Evolutionary conservation across 2,329 filamentous ascomycete species (phyloP).

Genomic region (Diaporthe eres): DNA sequence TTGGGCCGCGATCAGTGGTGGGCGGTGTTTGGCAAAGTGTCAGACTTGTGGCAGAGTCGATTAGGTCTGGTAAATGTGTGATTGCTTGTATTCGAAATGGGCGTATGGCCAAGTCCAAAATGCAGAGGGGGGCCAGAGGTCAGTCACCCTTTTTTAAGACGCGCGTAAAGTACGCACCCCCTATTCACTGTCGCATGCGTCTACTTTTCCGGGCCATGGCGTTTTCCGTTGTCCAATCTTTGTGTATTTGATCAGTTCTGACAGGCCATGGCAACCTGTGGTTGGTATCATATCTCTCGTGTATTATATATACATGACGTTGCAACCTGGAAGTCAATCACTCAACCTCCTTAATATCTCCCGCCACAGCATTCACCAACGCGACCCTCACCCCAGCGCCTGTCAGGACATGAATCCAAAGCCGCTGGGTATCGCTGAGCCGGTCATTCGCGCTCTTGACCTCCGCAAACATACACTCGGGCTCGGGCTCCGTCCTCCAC

Average conservation of each 20-base stretch:
- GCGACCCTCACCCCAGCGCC: conserved; percentile 89
- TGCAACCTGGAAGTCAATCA: conserved; percentile 43
- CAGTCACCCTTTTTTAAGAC: too few species aligned
- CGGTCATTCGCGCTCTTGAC: conserved; percentile 92
- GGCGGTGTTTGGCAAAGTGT: too few species aligned
- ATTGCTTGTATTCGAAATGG: too few species aligned
- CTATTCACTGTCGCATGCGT: too few species aligned
- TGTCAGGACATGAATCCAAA: conserved; percentile 96
- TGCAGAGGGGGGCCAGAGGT: too few species aligned
- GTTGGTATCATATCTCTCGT: background rate
- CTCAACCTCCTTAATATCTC: conserved; percentile 61
- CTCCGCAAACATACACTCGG: conserved; percentile 82
- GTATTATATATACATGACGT: background rate
- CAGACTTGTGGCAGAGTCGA: too few species aligned
- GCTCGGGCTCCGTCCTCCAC: conserved; percentile 71
- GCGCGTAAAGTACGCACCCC: too few species aligned
- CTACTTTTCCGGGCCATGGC: too few species aligned
- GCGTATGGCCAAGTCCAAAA: too few species aligned
- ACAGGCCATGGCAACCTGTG: background rate
- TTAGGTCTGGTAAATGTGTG: too few species aligned
- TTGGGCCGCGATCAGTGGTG: too few species aligned
- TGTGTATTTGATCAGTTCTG: background rate
- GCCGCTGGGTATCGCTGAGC: conserved; percentile 92
- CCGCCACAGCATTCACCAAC: conserved; percentile 76
- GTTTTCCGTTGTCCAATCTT: background rate